phyloP scores from a whole-genome alignment of 192 early-diverging fungal genomes.

The Entomortierella parvispora region DNA sequence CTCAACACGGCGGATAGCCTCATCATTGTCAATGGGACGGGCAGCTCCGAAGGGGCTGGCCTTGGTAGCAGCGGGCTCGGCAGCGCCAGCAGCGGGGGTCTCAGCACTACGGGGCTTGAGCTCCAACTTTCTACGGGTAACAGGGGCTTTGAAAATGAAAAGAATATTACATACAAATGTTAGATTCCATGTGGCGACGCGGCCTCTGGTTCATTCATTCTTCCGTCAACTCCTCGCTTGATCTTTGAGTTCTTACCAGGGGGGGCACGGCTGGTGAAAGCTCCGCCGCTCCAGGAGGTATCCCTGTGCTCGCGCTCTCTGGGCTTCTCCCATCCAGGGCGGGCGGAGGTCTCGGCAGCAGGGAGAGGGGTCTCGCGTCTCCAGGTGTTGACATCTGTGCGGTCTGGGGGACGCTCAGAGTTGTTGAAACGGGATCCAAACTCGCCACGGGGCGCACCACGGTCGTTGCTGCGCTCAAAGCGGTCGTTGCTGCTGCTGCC shows the following conservation, averaged over 20 bases:
- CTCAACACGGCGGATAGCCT: slow-evolving; percentile 63
- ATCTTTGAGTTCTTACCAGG: slow-evolving; percentile 23
- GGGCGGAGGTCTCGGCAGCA: slow-evolving; percentile 18
- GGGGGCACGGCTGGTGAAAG: slow-evolving; percentile 24
- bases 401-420: slow-evolving; percentile 50
- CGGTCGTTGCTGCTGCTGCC: no score
- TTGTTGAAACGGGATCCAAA: slow-evolving; percentile 46
- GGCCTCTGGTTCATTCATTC: no score
- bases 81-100: slow-evolving; percentile 23
- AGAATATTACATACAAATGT: not conserved
- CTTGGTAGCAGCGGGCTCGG: slow-evolving; percentile 46
- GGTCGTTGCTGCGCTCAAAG: slow-evolving; percentile 43
- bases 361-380: slow-evolving; percentile 50
- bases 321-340: slow-evolving; percentile 55
- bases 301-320: slow-evolving; percentile 52
- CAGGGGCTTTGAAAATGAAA: slow-evolving; percentile 22
- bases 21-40: slow-evolving; percentile 67
- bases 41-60: slow-evolving; percentile 73
- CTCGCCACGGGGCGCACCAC: slow-evolving; percentile 32
- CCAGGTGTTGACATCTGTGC: slow-evolving; percentile 47
- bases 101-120: slow-evolving; percentile 62
- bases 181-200: not conserved
- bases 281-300: slow-evolving; percentile 57
- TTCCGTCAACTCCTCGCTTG: no score
- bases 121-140: slow-evolving; percentile 60